Conservation (phyloP, 768 basidiomycete genomes). For the Macrocybe gigantea region DNA sequence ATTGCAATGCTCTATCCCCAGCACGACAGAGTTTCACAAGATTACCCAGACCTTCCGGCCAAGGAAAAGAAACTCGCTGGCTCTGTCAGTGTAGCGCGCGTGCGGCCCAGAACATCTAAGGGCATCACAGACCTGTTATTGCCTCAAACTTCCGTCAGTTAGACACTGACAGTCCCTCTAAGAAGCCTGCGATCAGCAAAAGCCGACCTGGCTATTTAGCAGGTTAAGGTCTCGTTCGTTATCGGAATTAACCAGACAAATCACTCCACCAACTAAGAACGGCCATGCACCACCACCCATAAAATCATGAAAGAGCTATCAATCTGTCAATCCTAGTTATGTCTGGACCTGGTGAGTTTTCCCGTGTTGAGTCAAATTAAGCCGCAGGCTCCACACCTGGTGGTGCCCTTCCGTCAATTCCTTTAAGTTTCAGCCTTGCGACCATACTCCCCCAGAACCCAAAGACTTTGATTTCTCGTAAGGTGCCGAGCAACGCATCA, state of each 20-base stretch:
- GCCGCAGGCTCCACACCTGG: slow-evolving; percentile 70
- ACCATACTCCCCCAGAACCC: slow-evolving; percentile 59
- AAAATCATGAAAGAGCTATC: slow-evolving; percentile 69
- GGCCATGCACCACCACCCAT: slow-evolving; percentile 87
- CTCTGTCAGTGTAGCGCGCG: no score
- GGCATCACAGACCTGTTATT: no score
- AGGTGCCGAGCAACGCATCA: no score
- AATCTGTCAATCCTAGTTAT: no score
- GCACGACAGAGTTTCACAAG: no score
- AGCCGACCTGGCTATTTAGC: slow-evolving; percentile 32
- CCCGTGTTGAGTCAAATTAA: slow-evolving; percentile 75
- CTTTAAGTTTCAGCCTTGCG: slow-evolving; percentile 70
- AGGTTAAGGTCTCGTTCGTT: slow-evolving; percentile 71
- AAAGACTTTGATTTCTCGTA: slow-evolving; percentile 88
- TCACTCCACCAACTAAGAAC: slow-evolving; percentile 90
- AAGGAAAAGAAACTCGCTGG: no score
- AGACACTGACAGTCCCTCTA: no score
- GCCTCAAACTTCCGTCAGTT: no score
- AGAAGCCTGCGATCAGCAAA: no score
- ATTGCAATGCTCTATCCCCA: no score
- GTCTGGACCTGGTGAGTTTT: slow-evolving; percentile 69
- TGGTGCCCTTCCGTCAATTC: slow-evolving; percentile 83
- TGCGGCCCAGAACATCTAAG: no score
- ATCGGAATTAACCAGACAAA: slow-evolving; percentile 97
- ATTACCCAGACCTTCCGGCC: no score